Percentiles rank a stretch among this genome's conserved stretches.
phyloP scores from a whole-genome alignment of 305 asterid genomes.

The Ajuga reptans region DNA sequence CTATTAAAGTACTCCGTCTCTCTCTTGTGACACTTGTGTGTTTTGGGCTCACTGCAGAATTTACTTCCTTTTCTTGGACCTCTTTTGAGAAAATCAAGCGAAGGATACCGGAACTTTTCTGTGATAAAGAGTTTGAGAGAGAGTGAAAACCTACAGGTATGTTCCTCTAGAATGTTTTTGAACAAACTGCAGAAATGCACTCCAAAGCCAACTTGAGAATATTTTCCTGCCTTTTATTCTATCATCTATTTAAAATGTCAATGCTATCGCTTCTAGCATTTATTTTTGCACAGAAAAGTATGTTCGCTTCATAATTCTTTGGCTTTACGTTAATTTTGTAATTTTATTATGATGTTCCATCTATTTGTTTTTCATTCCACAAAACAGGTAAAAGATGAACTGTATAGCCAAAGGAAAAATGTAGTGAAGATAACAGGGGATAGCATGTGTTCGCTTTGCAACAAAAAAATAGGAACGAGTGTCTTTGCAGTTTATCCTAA shows the following conservation, averaged over 20 bases:
- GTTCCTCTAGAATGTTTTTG: slow-evolving; percentile 10
- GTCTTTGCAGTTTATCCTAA: slow-evolving; percentile 96
- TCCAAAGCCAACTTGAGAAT: neutral
- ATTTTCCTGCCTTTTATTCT: neutral
- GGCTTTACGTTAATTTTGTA: neutral
- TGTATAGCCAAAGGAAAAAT: slow-evolving; percentile 61
- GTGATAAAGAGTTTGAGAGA: slow-evolving; percentile 86
- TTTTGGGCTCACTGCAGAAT: slow-evolving; percentile 51
- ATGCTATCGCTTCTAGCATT: neutral
- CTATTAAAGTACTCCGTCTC: slow-evolving; percentile 5
- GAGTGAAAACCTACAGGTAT: slow-evolving; percentile 90
- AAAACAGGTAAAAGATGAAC: slow-evolving; percentile 74
- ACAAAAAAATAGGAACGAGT: slow-evolving; percentile 86
- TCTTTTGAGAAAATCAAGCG: slow-evolving; percentile 82
- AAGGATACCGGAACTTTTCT: slow-evolving; percentile 69
- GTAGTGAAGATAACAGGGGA: slow-evolving; percentile 68
- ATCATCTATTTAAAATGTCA: neutral
- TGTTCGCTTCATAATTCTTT: neutral
- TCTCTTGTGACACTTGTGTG: slow-evolving; percentile 15
- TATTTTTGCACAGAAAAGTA: neutral
- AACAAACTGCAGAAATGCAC: neutral
- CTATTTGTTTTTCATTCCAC: neutral
- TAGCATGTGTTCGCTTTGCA: slow-evolving; percentile 87
- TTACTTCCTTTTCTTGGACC: slow-evolving; percentile 93
- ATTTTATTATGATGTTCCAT: neutral